Evolutionary conservation across 1,139 yeast genomes (phyloP).

Genomic region (Suhomyces bokatorum): DNA sequence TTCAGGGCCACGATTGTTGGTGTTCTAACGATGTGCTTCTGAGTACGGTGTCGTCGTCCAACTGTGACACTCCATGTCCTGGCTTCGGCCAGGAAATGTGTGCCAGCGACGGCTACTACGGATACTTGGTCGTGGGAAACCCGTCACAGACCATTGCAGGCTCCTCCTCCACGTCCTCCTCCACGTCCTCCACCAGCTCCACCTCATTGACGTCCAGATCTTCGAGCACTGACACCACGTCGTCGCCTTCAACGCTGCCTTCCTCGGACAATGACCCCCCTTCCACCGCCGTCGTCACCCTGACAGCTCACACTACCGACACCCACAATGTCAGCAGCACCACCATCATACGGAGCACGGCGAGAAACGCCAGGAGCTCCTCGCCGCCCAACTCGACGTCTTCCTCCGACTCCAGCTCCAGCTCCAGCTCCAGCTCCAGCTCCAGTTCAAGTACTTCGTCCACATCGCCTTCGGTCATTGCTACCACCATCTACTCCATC

Average conservation of each 20-base stretch:
- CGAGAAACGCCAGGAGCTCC: slow-evolving; percentile 7
- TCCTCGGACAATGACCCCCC: too few species aligned
- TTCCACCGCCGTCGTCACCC: slow-evolving; percentile 3
- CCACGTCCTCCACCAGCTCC: slow-evolving; percentile 11
- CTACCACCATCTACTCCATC: slow-evolving; percentile 25
- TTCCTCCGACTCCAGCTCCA: slow-evolving; percentile 13
- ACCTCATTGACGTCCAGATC: slow-evolving; percentile 6
- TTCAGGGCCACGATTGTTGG: slow-evolving; percentile 57
- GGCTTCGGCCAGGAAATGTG: slow-evolving; percentile 41
- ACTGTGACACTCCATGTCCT: slow-evolving; percentile 56
- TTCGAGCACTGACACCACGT: not conserved
- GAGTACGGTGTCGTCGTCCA: slow-evolving; percentile 27
- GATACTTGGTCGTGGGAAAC: slow-evolving; percentile 34
- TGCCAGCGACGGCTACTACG: slow-evolving; percentile 35
- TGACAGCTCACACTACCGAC: slow-evolving; percentile 11
- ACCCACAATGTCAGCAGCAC: slow-evolving; percentile 7
- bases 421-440: slow-evolving; percentile 14
- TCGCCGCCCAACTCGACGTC: slow-evolving; percentile 20
- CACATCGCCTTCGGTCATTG: slow-evolving; percentile 17
- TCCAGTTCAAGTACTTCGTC: slow-evolving; percentile 19
- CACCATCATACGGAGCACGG: slow-evolving; percentile 8
- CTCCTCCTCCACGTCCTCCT: slow-evolving; percentile 13
- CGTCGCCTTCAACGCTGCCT: not conserved
- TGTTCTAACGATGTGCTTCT: slow-evolving; percentile 58
- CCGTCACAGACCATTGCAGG: slow-evolving; percentile 15